Conservation (phyloP, 1,284 basidiomycete genomes). For the Ustilago esculenta region DNA sequence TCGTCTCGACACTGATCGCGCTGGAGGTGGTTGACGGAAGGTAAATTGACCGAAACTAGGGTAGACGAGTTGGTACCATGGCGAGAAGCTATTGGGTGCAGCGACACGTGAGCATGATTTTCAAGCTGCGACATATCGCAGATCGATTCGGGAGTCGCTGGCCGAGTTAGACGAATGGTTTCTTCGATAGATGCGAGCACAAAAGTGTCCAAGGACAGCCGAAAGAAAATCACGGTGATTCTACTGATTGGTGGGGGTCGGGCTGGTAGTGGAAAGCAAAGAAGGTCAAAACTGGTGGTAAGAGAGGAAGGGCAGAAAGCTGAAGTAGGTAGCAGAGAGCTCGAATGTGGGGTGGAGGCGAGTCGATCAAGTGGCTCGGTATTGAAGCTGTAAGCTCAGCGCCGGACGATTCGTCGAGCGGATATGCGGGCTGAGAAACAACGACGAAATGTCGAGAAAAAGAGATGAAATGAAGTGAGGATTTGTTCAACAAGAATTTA, state of each 20-base stretch:
- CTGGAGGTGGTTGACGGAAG: background rate
- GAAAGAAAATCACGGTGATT: no score
- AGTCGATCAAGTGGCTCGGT: slow-evolving; percentile 1
- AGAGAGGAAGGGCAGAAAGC: no score
- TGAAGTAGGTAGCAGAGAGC: no score
- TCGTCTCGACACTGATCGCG: slow-evolving; percentile 1
- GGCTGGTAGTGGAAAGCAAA: no score
- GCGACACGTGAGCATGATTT: slow-evolving; percentile 47
- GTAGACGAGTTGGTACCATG: slow-evolving; percentile 49
- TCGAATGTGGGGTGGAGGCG: background rate
- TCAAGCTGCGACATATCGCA: slow-evolving; percentile 38
- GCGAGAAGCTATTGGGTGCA: slow-evolving; percentile 58
- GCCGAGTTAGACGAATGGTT: no score
- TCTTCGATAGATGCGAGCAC: no score
- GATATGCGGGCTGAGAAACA: no score
- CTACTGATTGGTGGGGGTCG: no score
- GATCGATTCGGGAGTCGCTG: background rate
- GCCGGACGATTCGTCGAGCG: no score
- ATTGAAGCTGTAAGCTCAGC: no score
- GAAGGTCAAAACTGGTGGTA: no score
- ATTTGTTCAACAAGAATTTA: slow-evolving; percentile 3
- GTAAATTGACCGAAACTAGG: slow-evolving; percentile 42
- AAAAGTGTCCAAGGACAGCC: no score
- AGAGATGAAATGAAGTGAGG: slow-evolving; percentile 10
- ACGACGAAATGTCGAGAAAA: background rate